Base-by-base conservation (phyloP, 2,329 filamentous ascomycete species). In the Colletotrichum incanum region DNA sequence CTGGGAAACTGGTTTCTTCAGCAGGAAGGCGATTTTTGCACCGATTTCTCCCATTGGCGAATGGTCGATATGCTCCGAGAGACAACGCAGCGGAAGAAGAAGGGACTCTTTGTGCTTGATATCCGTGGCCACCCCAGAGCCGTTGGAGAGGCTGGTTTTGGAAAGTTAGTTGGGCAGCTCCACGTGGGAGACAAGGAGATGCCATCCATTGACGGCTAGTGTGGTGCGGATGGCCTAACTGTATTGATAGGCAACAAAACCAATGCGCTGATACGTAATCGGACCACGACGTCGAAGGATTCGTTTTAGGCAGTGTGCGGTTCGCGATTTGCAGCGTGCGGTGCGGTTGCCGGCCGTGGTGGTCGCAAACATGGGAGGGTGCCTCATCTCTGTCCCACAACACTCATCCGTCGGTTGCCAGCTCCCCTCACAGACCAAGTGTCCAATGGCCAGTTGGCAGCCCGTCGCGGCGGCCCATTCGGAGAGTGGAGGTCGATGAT, bases 101-200 rank as follows among this genome's bases (percentile, higher is more conserved):
- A 34, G 64, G 16, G n/a, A 3, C 16, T n/a, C 23, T 49, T 20
- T 34, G 39, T 18, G 14, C 7, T 20, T n/a, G 26, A 60, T 31
- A 11, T 34, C 47, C 39, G 31, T 47, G 41, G 12, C 18, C 9
- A 39, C 34, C 11, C 45, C 31, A n/a, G 37, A 55, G 50, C 41
- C n/a, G 41, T 63, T 58, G 56, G 26, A 49, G 28, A 66, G 58
- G 64, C 65, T 50, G 54, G 26, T 31, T 26, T 28, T 16, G 49
- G 58, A 68, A 59, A 65, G 52, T 39, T 69, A 69, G 58, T 59
- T 34, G 56, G 43, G 47, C 23, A 26, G 47, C 47, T 64, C 69
- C 69, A 72, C 69, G 69, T 72, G 69, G 69, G 39, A 69, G 37
- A 69, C 69, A 72, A 69, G 69, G 65, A 72, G 59, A 64, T 60